Evolutionary conservation across 768 basidiomycete species (phyloP), one percentile per base, ranked within the genome.

Genomic region (Steccherinum ochraceum): DNA sequence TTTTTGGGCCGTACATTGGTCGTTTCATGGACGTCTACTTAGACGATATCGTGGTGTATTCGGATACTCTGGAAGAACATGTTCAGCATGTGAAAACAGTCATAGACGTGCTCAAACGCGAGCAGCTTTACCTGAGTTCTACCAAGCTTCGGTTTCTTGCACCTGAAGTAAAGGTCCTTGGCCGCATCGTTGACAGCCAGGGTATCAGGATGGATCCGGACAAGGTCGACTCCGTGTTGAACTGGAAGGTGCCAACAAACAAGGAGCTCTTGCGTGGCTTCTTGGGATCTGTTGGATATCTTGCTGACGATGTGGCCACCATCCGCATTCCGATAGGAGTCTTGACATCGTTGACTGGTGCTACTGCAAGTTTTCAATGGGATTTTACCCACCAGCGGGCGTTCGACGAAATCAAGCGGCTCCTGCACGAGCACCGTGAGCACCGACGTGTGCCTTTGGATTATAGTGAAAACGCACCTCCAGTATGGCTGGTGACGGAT

Each of bases 291-390:
- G 72, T 70, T 0, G 67, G 69, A 1, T 74, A 64, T 49, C 55
- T 58, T 0, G 70, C 72, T 0, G 62, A 65, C 44, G 69, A 72
- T 24, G 56, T 67, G 1, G 51, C 56, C 0, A 54, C 54, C 0
- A 53, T 76, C 1, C 56, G 67, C 0, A 68, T 74, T 1, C 72
- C 72, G 2, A 72, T 76, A 67, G 68, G 63, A 2, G 48, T 69
- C 0, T 55, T 76, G 1, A 52, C 54, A 0, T 49, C 55, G 18
- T 24, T 63, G 0, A 60, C 62, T 1, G 59, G 60, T 0, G 18
- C 27, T 7, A 52, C 25, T 3, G 30, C n/a, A 2, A 4, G 24
- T 3, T 68, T 58, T 49, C 20, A 27, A 12, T 68, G 69, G 64
- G 53, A 51, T 13, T 26, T 39, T 2, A 65, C 65, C 1, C 57